These are phyloP conservation scores for Cercospora janseana DNA, from an alignment of 2,329 filamentous ascomycete genomes.

Conservation along the genomic window DNA sequence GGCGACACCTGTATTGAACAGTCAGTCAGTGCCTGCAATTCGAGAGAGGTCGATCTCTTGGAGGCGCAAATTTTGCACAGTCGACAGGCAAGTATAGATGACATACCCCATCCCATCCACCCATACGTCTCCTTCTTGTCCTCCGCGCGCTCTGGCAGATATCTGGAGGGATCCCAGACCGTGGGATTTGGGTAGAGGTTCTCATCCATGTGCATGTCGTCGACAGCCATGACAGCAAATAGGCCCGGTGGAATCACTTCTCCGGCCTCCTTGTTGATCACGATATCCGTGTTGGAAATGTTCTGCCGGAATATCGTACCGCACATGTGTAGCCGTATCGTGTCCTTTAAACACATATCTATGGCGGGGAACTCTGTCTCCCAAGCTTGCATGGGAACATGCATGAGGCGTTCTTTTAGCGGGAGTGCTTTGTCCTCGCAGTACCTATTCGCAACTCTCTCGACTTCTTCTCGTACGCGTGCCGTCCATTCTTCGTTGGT, in stretches of 20 bases:
- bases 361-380: slow-evolving; percentile 55
- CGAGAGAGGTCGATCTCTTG: too few species aligned
- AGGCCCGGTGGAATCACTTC: slow-evolving; percentile 53
- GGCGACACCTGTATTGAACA: slow-evolving; percentile 26
- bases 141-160: slow-evolving; percentile 49
- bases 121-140: slow-evolving; percentile 44
- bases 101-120: slow-evolving; percentile 40
- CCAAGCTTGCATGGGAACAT: slow-evolving; percentile 54
- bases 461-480: slow-evolving; percentile 50
- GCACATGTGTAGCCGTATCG: slow-evolving; percentile 51
- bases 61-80: too few species aligned
- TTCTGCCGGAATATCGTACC: slow-evolving; percentile 56
- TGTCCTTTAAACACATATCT: slow-evolving; percentile 54
- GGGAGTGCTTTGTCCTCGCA: slow-evolving; percentile 36
- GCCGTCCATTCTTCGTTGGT: slow-evolving; percentile 48
- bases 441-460: slow-evolving; percentile 47
- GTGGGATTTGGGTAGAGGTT: slow-evolving; percentile 50
- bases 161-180: slow-evolving; percentile 53
- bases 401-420: slow-evolving; percentile 42
- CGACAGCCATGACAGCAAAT: slow-evolving; percentile 49
- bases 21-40: too few species aligned
- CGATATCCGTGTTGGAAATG: slow-evolving; percentile 46
- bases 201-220: slow-evolving; percentile 52
- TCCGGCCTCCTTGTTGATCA: slow-evolving; percentile 41
- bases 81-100: not conserved